Evolutionary conservation across 2,329 filamentous ascomycete genomes (phyloP).

Genomic region (Talaromyces sp.): DNA sequence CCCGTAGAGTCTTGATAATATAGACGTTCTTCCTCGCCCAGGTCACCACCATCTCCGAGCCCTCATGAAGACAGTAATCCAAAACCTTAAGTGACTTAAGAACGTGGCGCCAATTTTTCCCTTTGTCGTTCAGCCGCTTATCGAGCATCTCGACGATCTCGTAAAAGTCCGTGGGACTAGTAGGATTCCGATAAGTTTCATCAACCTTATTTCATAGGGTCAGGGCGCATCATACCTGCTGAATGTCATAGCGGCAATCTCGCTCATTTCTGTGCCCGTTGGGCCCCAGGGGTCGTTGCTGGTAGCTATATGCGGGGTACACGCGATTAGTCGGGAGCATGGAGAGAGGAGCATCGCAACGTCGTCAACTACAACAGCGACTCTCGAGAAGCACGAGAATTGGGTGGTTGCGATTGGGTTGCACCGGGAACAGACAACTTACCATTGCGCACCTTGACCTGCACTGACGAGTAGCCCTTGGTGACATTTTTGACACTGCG

Average conservation of each 20-base stretch:
- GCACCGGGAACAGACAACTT: slow-evolving; percentile 30
- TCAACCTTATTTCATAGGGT: background rate
- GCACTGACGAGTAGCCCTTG: slow-evolving; percentile 93
- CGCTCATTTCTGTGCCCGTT: slow-evolving; percentile 95
- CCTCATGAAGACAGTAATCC: slow-evolving; percentile 96
- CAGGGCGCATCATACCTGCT: slow-evolving; percentile 67
- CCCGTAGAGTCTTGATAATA: slow-evolving; percentile 95
- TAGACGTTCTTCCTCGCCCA: slow-evolving; percentile 98
- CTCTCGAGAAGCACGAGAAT: background rate
- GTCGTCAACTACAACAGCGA: background rate
- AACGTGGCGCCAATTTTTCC: slow-evolving; percentile 99
- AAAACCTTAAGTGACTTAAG: slow-evolving; percentile 96
- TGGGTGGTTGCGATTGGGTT: background rate
- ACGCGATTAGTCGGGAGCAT: background rate
- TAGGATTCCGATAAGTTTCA: slow-evolving; percentile 3
- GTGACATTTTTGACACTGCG: slow-evolving; percentile 98
- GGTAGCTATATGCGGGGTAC: slow-evolving; percentile 60
- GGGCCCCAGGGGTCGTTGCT: slow-evolving; percentile 99
- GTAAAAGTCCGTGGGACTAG: slow-evolving; percentile 91
- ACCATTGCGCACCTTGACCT: slow-evolving; percentile 99
- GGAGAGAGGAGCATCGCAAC: background rate
- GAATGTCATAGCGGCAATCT: slow-evolving; percentile 96
- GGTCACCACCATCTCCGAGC: slow-evolving; percentile 91
- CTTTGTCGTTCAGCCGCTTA: slow-evolving; percentile 97
- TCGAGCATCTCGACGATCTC: slow-evolving; percentile 99